These are phyloP conservation scores for Lactarius quietus DNA, from an alignment of 768 basidiomycete species.

Conservation along the genomic window DNA sequence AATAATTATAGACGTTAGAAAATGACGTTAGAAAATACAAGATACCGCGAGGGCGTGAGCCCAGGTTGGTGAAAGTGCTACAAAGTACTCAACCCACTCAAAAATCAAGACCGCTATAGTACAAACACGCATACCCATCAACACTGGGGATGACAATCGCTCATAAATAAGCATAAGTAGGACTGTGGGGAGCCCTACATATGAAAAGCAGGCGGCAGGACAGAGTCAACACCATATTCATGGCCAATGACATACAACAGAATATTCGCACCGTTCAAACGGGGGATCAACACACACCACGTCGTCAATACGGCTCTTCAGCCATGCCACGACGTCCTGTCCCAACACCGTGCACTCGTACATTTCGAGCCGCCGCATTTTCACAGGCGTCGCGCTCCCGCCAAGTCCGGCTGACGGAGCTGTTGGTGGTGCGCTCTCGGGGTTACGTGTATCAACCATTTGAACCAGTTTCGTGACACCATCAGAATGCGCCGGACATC, in stretches of 20 bases:
- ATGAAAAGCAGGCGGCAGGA: slow-evolving; percentile 21
- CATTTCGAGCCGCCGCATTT: slow-evolving; percentile 58
- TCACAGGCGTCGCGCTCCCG: slow-evolving; percentile 48
- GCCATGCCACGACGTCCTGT: slow-evolving; percentile 66
- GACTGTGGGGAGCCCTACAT: slow-evolving; percentile 27
- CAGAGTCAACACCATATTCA: slow-evolving; percentile 20
- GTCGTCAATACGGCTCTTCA: slow-evolving; percentile 56
- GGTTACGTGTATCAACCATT: slow-evolving; percentile 70
- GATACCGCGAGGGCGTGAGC: slow-evolving; percentile 3
- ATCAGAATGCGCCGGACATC: slow-evolving; percentile 62
- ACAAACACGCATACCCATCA: slow-evolving; percentile 7
- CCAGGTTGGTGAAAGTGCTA: slow-evolving; percentile 15
- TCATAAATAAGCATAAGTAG: slow-evolving; percentile 29
- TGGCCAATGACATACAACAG: slow-evolving; percentile 26
- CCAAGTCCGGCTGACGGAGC: slow-evolving; percentile 34
- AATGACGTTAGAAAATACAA: slow-evolving; percentile 17
- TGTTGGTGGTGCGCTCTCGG: slow-evolving; percentile 39
- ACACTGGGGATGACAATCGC: neutral
- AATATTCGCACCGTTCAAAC: slow-evolving; percentile 40
- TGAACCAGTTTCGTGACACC: slow-evolving; percentile 65
- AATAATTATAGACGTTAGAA: slow-evolving; percentile 10
- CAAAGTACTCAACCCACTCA: slow-evolving; percentile 9
- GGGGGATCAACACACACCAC: slow-evolving; percentile 60
- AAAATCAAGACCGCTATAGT: slow-evolving; percentile 14
- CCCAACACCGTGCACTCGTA: slow-evolving; percentile 63